Percentiles rank a stretch among this genome's conserved stretches.
Evolutionary conservation across 2,329 filamentous ascomycete species (phyloP).

Genomic region (Claviceps sp.): DNA sequence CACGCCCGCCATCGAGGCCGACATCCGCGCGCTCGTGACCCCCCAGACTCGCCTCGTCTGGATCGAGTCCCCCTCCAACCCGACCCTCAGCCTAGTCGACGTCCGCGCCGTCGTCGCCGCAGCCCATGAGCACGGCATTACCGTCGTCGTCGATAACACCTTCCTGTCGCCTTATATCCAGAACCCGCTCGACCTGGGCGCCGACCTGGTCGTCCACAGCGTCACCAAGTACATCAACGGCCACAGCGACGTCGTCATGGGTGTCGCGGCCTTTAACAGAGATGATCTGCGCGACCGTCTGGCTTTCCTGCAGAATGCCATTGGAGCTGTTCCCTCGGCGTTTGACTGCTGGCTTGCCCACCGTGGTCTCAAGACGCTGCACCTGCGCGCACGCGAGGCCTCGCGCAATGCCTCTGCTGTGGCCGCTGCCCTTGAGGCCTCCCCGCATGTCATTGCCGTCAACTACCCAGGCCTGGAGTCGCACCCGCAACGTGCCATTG

Average conservation of each 20-base stretch:
- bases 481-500: conserved; percentile 75
- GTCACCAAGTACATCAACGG: conserved; percentile 99
- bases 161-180: conserved; percentile 95
- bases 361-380: conserved; percentile 89
- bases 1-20: conserved; percentile 79
- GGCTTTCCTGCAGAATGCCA: conserved; percentile 90
- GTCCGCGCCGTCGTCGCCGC: conserved; percentile 72
- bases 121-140: conserved; percentile 77
- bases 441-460: conserved; percentile 71
- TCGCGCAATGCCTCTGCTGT: conserved; percentile 68
- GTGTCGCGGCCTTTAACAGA: conserved; percentile 88
- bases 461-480: conserved; percentile 90
- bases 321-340: conserved; percentile 83
- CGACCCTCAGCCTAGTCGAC: conserved; percentile 83
- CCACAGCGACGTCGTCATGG: conserved; percentile 95
- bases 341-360: conserved; percentile 99
- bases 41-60: conserved; percentile 87
- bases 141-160: conserved; percentile 98
- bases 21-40: conserved; percentile 73
- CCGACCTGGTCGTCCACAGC: conserved; percentile 91
- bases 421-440: conserved; percentile 63
- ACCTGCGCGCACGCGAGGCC: conserved; percentile 79
- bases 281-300: conserved; percentile 64
- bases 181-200: conserved; percentile 87
- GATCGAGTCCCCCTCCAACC: conserved; percentile 92